A percentile compares a stretch with the other conserved stretches of the same genome.
These are phyloP conservation scores for Amanita inopinata DNA, from an alignment of 768 basidiomycete genomes.

Conservation along the genomic window DNA sequence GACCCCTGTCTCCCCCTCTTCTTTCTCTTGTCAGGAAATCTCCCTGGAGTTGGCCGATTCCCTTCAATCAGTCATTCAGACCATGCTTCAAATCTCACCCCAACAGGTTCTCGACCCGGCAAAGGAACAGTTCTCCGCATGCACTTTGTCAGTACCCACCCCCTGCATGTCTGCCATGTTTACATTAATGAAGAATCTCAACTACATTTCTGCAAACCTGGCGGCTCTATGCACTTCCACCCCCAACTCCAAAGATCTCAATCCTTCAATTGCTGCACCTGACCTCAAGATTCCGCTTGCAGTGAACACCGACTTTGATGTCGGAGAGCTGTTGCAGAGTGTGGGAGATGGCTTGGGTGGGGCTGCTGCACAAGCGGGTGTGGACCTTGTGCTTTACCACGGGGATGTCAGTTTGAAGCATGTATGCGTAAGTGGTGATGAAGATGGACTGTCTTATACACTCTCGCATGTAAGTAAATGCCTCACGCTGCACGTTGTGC, in stretches of 20 bases:
- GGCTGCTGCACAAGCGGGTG: constrained; percentile 70
- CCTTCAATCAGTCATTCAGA: constrained; percentile 85
- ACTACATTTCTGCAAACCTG: constrained; percentile 89
- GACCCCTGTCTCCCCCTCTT: constrained; percentile 16
- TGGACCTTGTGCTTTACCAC: constrained; percentile 87
- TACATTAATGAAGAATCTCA: constrained; percentile 87
- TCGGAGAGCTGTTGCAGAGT: constrained; percentile 84
- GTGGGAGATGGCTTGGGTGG: constrained; percentile 86
- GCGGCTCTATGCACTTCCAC: constrained; percentile 29
- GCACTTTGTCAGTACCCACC: constrained; percentile 78
- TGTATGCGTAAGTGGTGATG: constrained; percentile 76
- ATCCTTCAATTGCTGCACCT: constrained; percentile 2
- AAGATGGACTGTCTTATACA: constrained; percentile 72
- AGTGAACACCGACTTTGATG: constrained; percentile 59
- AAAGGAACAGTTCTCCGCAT: constrained; percentile 89
- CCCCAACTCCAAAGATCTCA: background rate
- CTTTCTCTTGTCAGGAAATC: constrained; percentile 48
- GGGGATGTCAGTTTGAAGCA: constrained; percentile 85
- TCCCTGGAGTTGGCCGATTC: constrained; percentile 87
- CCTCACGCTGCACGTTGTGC: background rate
- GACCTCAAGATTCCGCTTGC: constrained; percentile 9
- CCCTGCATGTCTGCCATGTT: constrained; percentile 83
- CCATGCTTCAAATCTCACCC: constrained; percentile 82
- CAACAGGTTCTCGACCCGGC: constrained; percentile 86
- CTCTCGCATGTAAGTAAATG: constrained; percentile 67